Conservation (phyloP, 345 rosid genomes). For the Boechera retrofracta region DNA sequence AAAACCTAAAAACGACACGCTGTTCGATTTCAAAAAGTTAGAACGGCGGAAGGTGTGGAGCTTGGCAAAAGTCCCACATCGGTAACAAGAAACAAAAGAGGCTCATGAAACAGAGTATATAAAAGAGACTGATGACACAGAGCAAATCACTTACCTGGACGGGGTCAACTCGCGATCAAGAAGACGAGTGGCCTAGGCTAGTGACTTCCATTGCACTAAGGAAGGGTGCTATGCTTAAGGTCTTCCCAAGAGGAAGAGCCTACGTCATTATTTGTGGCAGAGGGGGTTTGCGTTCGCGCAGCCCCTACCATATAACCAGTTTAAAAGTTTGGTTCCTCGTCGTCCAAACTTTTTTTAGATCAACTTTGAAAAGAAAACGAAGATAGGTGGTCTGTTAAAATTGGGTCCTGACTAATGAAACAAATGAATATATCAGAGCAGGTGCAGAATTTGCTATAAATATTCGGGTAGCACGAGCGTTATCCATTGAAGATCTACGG, state of each 20-base stretch:
- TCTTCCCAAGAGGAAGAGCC: constrained; percentile 63
- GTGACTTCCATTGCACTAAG: constrained; percentile 41
- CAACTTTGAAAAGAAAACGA: no score
- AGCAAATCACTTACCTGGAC: constrained; percentile 44
- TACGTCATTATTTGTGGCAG: constrained; percentile 65
- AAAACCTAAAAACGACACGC: neutral
- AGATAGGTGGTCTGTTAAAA: no score
- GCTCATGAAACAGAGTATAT: neutral
- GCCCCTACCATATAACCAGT: constrained; percentile 43
- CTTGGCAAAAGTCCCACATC: constrained; percentile 30
- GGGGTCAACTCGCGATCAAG: constrained; percentile 47
- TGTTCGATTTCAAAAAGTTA: neutral
- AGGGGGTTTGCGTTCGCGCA: constrained; percentile 68
- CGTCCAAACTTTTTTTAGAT: no score
- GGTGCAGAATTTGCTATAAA: no score
- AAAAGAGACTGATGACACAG: accelerated
- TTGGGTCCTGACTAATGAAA: no score
- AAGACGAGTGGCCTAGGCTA: constrained; percentile 47
- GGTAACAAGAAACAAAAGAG: neutral
- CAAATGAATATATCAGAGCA: no score
- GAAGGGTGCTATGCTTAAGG: constrained; percentile 51
- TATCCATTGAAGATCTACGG: no score
- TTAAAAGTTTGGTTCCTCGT: no score
- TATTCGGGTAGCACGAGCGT: no score
- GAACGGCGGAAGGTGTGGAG: constrained; percentile 11